Conservation (phyloP, 2,329 filamentous ascomycete genomes). For the Ceratocystis colombiana region DNA sequence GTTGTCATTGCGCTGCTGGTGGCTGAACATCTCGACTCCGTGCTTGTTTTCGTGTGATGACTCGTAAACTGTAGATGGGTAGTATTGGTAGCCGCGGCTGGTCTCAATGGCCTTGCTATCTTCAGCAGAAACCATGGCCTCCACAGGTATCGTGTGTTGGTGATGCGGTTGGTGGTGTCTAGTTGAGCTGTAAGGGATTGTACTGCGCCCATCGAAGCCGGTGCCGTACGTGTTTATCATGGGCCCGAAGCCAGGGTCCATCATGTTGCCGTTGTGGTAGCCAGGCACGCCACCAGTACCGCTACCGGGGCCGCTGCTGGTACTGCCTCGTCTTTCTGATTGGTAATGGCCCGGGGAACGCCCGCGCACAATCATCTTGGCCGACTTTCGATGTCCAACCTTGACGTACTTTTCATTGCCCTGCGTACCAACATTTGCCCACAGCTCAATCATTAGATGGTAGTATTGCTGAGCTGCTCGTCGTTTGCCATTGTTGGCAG, state of each 20-base stretch:
- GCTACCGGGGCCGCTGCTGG: slow-evolving; percentile 57
- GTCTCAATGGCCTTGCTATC: slow-evolving; percentile 43
- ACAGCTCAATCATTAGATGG: slow-evolving; percentile 78
- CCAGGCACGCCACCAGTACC: slow-evolving; percentile 52
- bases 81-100: slow-evolving; percentile 47
- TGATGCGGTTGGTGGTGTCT: slow-evolving; percentile 40
- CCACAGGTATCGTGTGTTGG: slow-evolving; percentile 37
- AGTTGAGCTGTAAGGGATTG: slow-evolving; percentile 34
- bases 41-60: slow-evolving; percentile 36
- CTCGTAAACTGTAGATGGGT: slow-evolving; percentile 43
- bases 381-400: slow-evolving; percentile 61
- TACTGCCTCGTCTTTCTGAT: slow-evolving; percentile 56
- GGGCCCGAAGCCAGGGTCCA: slow-evolving; percentile 35
- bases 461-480: slow-evolving; percentile 88
- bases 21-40: slow-evolving; percentile 43
- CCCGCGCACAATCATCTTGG: slow-evolving; percentile 78
- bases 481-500: slow-evolving; percentile 85
- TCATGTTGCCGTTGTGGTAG: slow-evolving; percentile 35
- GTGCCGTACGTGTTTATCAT: slow-evolving; percentile 36
- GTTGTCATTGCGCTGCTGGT: slow-evolving; percentile 29
- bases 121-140: slow-evolving; percentile 41
- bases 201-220: slow-evolving; percentile 36
- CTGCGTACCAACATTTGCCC: slow-evolving; percentile 52
- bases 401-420: slow-evolving; percentile 52
- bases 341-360: slow-evolving; percentile 74